Conservation (phyloP, 2,329 filamentous ascomycete genomes). For the Dactylellina leptospora region DNA sequence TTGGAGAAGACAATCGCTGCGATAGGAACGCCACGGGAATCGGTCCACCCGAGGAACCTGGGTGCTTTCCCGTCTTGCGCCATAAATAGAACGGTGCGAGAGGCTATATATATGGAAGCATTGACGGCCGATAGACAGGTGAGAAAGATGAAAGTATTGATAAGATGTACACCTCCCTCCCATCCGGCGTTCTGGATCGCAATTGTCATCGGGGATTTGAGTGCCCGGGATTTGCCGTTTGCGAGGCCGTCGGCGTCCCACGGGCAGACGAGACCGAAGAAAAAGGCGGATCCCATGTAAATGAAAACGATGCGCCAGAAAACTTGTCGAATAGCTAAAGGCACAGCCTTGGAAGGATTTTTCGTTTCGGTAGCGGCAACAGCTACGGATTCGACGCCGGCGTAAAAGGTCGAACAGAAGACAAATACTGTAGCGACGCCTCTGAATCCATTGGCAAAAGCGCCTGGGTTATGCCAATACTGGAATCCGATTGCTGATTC, state of each 20-base stretch:
- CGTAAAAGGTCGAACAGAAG: slow-evolving; percentile 73
- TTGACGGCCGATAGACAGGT: slow-evolving; percentile 45
- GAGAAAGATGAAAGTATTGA: slow-evolving; percentile 60
- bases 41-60: slow-evolving; percentile 46
- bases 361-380: slow-evolving; percentile 80
- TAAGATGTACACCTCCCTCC: slow-evolving; percentile 75
- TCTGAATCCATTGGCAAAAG: slow-evolving; percentile 71
- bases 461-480: slow-evolving; percentile 74
- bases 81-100: slow-evolving; percentile 48
- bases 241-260: slow-evolving; percentile 72
- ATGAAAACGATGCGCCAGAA: slow-evolving; percentile 76
- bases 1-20: slow-evolving; percentile 43
- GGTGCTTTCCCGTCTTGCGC: slow-evolving; percentile 50
- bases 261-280: slow-evolving; percentile 78
- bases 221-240: slow-evolving; percentile 69
- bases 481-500: slow-evolving; percentile 72
- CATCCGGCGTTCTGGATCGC: slow-evolving; percentile 78
- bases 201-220: slow-evolving; percentile 77
- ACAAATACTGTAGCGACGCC: slow-evolving; percentile 69
- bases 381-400: slow-evolving; percentile 78
- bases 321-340: slow-evolving; percentile 75
- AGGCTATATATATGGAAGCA: slow-evolving; percentile 49
- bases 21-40: slow-evolving; percentile 38
- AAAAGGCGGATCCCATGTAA: slow-evolving; percentile 76
- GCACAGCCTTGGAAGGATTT: slow-evolving; percentile 76